Evolutionary conservation across 768 basidiomycete species (phyloP).

Genomic region (Boletellus ananiceps): DNA sequence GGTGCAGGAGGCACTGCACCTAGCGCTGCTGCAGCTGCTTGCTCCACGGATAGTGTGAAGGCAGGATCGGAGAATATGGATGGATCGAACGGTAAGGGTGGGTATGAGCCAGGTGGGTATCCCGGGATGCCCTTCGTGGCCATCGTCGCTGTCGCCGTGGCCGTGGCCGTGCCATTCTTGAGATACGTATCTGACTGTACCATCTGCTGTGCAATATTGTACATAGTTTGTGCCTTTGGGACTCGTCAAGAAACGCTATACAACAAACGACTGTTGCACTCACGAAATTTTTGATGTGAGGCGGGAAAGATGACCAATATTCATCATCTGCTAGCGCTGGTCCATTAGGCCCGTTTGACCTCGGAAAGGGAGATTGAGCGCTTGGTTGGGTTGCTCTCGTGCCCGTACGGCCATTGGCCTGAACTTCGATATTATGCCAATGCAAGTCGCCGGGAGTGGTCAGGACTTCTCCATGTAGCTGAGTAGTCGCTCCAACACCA

Average conservation of each 20-base stretch:
- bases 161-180: constrained; percentile 33
- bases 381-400: constrained; percentile 18
- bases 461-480: constrained; percentile 55
- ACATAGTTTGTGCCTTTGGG: constrained; percentile 57
- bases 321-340: constrained; percentile 46
- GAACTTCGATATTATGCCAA: constrained; percentile 36
- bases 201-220: constrained; percentile 66
- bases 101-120: constrained; percentile 40
- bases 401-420: constrained; percentile 25
- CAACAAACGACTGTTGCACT: constrained; percentile 31
- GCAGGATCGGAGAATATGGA: constrained; percentile 52
- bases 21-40: constrained; percentile 38
- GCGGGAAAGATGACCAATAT: constrained; percentile 66
- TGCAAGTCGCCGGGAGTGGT: constrained; percentile 61
- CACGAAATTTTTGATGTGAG: constrained; percentile 67
- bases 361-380: constrained; percentile 19
- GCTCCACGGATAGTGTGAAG: constrained; percentile 48
- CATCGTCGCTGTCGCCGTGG: constrained; percentile 28
- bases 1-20: constrained; percentile 27
- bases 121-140: constrained; percentile 34
- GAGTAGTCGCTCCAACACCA: constrained; percentile 29
- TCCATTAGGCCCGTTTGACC: constrained; percentile 20
- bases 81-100: constrained; percentile 45
- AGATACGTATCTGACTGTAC: constrained; percentile 40
- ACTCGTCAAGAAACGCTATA: constrained; percentile 28